These are phyloP conservation scores for Corymbia citriodora DNA, from an alignment of 441 rosid species.

Conservation along the genomic window DNA sequence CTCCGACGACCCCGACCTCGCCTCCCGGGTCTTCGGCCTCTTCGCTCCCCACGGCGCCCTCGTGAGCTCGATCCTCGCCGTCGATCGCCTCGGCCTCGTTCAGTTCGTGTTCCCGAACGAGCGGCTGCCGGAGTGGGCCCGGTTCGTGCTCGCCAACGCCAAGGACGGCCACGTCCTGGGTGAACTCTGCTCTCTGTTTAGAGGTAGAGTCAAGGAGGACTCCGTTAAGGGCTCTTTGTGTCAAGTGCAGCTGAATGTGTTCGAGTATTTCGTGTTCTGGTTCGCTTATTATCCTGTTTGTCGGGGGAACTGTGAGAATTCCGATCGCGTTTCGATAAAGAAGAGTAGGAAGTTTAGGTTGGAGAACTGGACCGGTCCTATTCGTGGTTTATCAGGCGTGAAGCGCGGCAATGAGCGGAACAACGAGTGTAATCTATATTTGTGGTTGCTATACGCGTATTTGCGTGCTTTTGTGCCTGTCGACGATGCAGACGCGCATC, in stretches of 20 bases:
- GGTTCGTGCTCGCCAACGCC: conserved; percentile 44
- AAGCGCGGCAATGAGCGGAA: conserved; percentile 53
- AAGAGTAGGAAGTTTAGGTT: conserved; percentile 43
- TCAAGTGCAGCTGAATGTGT: conserved; percentile 66
- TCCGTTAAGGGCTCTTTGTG: conserved; percentile 37
- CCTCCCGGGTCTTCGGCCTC: conserved; percentile 45
- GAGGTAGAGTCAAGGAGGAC: conserved; percentile 57
- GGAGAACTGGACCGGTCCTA: conserved; percentile 58
- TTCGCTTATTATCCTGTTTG: conserved; percentile 84
- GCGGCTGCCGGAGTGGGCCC: conserved; percentile 71
- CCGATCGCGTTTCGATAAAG: conserved; percentile 21
- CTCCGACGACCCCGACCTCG: conserved; percentile 32
- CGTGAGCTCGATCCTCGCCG: conserved; percentile 51
- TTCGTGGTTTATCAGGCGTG: conserved; percentile 46
- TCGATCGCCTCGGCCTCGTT: conserved; percentile 66
- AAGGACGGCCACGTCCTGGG: conserved; percentile 38
- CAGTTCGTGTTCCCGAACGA: conserved; percentile 77
- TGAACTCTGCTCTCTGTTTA: conserved; percentile 50
- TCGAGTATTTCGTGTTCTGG: conserved; percentile 90
- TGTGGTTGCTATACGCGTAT: conserved; percentile 61
- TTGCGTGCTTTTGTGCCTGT: conserved; percentile 74
- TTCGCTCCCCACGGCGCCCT: conserved; percentile 54
- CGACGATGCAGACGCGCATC: conserved; percentile 48
- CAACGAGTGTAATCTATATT: conserved; percentile 57
- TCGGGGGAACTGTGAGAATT: conserved; percentile 53